Evolutionary conservation across 768 basidiomycete species (phyloP).

Genomic region (Chlorophyllum brunneum): DNA sequence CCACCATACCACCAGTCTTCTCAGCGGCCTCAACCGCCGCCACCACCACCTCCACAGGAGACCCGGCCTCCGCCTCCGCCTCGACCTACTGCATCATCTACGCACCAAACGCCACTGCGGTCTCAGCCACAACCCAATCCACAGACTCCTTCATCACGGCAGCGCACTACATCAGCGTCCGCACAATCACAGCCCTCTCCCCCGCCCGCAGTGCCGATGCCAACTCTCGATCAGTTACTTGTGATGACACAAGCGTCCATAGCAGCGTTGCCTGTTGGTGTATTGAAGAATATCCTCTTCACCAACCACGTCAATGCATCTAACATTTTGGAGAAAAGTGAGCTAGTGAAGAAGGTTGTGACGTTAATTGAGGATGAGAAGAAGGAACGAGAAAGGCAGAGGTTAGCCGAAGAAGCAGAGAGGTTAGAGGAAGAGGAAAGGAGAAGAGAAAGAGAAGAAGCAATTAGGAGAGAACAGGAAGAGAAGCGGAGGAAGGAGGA

Average conservation of each 20-base stretch:
- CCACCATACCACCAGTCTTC: constrained; percentile 10
- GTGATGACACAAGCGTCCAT: constrained; percentile 55
- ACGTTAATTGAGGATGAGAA: constrained; percentile 63
- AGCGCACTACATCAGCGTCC: constrained; percentile 12
- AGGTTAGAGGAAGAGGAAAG: constrained; percentile 38
- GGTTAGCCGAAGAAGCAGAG: constrained; percentile 40
- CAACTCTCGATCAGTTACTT: constrained; percentile 68
- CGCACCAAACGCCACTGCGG: constrained; percentile 16
- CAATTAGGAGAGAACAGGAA: constrained; percentile 27
- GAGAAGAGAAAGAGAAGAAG: constrained; percentile 34
- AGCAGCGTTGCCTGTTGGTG: constrained; percentile 57
- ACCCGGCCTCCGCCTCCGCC: constrained; percentile 12
- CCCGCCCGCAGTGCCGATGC: constrained; percentile 39
- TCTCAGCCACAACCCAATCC: constrained; percentile 18
- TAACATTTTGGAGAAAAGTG: constrained; percentile 81
- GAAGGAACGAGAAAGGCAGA: constrained; percentile 45
- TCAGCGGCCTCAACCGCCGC: constrained; percentile 13
- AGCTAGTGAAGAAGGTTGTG: constrained; percentile 70
- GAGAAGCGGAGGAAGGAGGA: constrained; percentile 14
- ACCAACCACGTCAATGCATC: constrained; percentile 79
- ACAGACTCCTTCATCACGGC: constrained; percentile 17
- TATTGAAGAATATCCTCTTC: constrained; percentile 77
- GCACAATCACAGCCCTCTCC: constrained; percentile 14
- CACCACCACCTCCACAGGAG: constrained; percentile 16
- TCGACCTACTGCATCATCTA: constrained; percentile 16